These are phyloP conservation scores for Ganoderma meredithae DNA, from an alignment of 1,284 basidiomycete genomes.

Conservation along the genomic window DNA sequence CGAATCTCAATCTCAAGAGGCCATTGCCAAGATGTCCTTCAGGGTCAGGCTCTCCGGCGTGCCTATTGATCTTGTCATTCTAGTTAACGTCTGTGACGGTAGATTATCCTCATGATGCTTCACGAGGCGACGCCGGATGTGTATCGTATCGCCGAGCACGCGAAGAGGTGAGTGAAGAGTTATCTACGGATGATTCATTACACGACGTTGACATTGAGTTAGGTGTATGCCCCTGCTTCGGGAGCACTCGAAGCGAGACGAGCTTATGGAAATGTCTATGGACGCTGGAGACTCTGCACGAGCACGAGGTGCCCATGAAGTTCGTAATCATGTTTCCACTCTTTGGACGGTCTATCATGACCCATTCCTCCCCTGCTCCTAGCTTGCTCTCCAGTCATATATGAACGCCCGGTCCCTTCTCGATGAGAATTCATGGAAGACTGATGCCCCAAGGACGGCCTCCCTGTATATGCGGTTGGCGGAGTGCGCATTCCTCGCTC, in stretches of 20 bases:
- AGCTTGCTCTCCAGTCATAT: constrained; percentile 70
- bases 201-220: background rate
- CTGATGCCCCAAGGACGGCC: constrained; percentile 56
- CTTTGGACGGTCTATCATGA: background rate
- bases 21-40: constrained; percentile 72
- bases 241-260: constrained; percentile 65
- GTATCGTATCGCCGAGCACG: constrained; percentile 72
- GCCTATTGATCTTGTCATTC: background rate
- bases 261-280: constrained; percentile 64
- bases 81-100: constrained; percentile 8
- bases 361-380: background rate
- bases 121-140: constrained; percentile 65
- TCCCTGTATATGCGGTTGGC: constrained; percentile 62
- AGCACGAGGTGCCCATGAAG: constrained; percentile 75
- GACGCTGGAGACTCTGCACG: constrained; percentile 75
- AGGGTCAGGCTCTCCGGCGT: constrained; percentile 47
- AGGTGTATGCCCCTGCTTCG: constrained; percentile 69
- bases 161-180: constrained; percentile 54
- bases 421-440: constrained; percentile 59
- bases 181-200: constrained; percentile 3
- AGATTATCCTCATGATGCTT: constrained; percentile 78
- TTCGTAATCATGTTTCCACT: constrained; percentile 36
- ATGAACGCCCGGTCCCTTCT: constrained; percentile 63
- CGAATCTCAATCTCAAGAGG: constrained; percentile 54
- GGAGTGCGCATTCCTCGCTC: constrained; percentile 55